Conservation (phyloP, 78 protist genomes). For the Isochrysis galbana region DNA sequence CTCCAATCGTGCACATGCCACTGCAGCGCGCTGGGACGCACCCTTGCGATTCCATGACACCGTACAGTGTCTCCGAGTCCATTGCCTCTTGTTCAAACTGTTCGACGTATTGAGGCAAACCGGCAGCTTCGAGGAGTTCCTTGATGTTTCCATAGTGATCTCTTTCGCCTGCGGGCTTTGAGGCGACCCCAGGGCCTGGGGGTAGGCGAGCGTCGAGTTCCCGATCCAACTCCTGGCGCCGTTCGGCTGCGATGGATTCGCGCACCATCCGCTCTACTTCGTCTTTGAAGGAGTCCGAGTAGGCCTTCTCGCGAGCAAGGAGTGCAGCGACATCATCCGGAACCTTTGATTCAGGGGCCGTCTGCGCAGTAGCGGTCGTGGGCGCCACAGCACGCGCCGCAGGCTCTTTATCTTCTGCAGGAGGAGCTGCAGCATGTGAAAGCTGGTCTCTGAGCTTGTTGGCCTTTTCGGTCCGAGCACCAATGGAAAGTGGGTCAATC, state of each 20-base stretch:
- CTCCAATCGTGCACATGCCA: neutral
- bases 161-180: neutral
- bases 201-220: neutral
- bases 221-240: neutral
- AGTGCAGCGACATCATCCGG: neutral
- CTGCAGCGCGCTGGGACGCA: neutral
- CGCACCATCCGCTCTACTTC: constrained; percentile 8
- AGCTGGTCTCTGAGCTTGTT: too few relatives aligned
- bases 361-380: neutral
- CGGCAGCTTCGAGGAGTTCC: too few relatives aligned
- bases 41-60: neutral
- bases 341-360: neutral
- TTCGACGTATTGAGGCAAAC: neutral
- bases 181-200: neutral
- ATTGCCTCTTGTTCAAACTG: neutral
- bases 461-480: too few relatives aligned
- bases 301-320: neutral
- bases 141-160: too few relatives aligned
- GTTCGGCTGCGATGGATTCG: neutral
- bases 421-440: too few relatives aligned
- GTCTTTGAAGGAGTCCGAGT: neutral
- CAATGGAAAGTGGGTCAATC: neutral
- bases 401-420: too few relatives aligned
- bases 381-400: too few relatives aligned
- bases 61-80: neutral